Base-by-base conservation (phyloP, 1,284 basidiomycete genomes). In the Inonotus obliquus region DNA sequence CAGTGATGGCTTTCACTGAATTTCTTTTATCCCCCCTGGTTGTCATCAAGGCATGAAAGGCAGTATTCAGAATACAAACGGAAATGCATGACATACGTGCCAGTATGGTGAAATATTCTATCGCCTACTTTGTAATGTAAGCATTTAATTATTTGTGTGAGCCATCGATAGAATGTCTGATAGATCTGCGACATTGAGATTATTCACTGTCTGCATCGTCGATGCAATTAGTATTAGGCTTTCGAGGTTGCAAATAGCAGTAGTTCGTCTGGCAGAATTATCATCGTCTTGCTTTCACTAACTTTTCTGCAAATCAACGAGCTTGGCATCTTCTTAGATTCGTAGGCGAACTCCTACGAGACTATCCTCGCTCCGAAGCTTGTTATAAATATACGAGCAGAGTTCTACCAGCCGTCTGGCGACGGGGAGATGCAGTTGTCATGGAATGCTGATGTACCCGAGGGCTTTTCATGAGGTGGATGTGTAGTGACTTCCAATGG, bases 361-460 rank as follows among this genome's bases (percentile, higher is more conserved):
- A 57, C 49, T n/a, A 56, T 61, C 17, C 54, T 61, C 14, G 60
- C 60, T 27, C 60, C 60, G 38, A 61, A 57, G 10, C 45, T 61
- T 13, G 23, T 61, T 10, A 38, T 61, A 13, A 57, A 41, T 14
- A 37, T 61, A 10, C 53, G 60, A 23, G 29, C 9, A 25, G 49
- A 51, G 9, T 56, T 56, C 32, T 61, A 61, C 35, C 38, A 48
- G 19, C 57, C 48, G 13, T 7, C 27, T 19, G 49, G 17, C 14
- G 5, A 9, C 7, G 11, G 5, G 4, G 27, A 21, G 27, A 32
- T 27, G 9, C 27, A 52, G 49, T 27, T 52, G 17, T 14, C 49
- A 9, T 52, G 49, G 49, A 52, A 52, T 35, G 49, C 49, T 27
- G 21, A 49, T 23, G 47, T 29, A 23, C 19, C 47, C 10, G 23